A percentile compares a stretch with the other conserved stretches of the same genome.
These are phyloP conservation scores for Rubus idaeus DNA, from an alignment of 306 rosid species.

Conservation along the genomic window DNA sequence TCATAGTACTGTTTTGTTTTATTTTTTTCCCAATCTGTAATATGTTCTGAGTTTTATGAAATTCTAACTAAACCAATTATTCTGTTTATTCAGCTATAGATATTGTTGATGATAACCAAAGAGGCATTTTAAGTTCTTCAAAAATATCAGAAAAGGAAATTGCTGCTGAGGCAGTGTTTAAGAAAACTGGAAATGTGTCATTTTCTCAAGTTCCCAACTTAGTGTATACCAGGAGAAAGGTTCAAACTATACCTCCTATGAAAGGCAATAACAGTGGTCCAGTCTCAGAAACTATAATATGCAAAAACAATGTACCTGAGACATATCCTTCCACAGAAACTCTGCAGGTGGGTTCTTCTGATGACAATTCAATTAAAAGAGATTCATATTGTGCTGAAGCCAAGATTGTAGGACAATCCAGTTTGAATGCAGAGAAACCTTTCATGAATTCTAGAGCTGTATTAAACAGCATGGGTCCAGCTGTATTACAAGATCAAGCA, in stretches of 20 bases:
- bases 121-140: conserved; percentile 32
- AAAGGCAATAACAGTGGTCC: conserved; percentile 31
- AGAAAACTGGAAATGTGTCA: conserved; percentile 32
- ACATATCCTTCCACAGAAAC: conserved; percentile 31
- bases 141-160: conserved; percentile 36
- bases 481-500: conserved; percentile 26
- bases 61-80: conserved; percentile 27
- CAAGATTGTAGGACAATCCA: conserved; percentile 14
- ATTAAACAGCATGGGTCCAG: conserved; percentile 19
- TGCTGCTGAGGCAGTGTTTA: conserved; percentile 27
- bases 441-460: conserved; percentile 15
- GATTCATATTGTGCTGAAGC: conserved; percentile 29
- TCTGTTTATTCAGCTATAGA: conserved; percentile 33
- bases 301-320: conserved; percentile 33
- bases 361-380: conserved; percentile 31
- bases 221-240: conserved; percentile 60
- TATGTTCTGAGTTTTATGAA: conserved; percentile 11
- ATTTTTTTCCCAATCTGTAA: conserved; percentile 4
- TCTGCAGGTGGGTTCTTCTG: conserved; percentile 32
- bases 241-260: conserved; percentile 23
- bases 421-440: conserved; percentile 17
- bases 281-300: conserved; percentile 32
- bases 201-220: conserved; percentile 36
- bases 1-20: not conserved
- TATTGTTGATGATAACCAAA: conserved; percentile 26